These are phyloP conservation scores for Aspergillus haitiensis DNA, from an alignment of 495 filamentous ascomycete genomes.

Conservation along the genomic window DNA sequence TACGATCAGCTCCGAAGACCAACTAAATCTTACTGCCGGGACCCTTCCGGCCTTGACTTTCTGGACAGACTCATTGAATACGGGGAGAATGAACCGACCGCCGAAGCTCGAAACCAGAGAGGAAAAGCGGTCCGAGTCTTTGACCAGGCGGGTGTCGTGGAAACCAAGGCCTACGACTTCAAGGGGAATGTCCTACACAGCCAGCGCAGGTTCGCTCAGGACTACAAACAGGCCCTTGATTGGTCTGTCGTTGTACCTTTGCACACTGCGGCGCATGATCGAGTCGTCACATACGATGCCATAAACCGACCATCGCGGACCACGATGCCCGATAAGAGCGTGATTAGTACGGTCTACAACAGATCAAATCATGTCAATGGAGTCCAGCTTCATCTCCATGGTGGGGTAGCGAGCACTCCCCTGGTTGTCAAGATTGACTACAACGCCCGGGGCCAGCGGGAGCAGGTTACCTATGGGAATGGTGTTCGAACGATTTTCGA, in stretches of 20 bases:
- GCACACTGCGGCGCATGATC: too few species aligned
- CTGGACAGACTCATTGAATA: too few species aligned
- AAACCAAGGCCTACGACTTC: too few species aligned
- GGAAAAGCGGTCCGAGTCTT: too few species aligned
- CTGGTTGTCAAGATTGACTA: not conserved
- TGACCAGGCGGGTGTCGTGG: too few species aligned
- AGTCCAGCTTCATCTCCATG: not conserved
- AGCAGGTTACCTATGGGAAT: not conserved
- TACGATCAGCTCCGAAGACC: slow-evolving; percentile 9
- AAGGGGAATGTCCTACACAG: too few species aligned
- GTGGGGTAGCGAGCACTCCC: not conserved
- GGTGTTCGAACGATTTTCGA: not conserved
- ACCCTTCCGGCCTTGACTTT: too few species aligned
- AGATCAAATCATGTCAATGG: not conserved
- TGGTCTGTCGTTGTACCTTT: too few species aligned
- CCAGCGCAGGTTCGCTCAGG: too few species aligned
- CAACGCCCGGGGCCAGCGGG: not conserved
- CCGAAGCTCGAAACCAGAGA: too few species aligned
- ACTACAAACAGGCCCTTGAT: too few species aligned
- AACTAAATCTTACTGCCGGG: not conserved
- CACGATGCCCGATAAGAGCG: not conserved
- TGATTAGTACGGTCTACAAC: not conserved
- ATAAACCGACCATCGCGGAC: not conserved
- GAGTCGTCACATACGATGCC: not conserved
- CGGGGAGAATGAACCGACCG: too few species aligned